Evolutionary conservation across 1,139 yeast genomes (phyloP), one percentile per base, ranked within the genome.

Genomic region (Scheffersomyces quercinus): DNA sequence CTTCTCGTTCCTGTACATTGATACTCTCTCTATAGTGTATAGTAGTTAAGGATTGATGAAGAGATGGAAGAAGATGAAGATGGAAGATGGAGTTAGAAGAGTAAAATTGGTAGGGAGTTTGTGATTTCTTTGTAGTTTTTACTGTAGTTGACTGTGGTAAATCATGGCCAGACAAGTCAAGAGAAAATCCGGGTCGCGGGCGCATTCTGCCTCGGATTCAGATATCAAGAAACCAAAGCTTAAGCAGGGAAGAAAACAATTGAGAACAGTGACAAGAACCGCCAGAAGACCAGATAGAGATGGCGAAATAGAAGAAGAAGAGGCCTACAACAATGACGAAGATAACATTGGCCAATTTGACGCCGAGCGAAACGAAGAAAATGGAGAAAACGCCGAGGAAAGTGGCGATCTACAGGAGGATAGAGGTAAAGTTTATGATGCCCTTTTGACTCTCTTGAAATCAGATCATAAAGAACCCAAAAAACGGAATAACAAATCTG

Each of bases 381-480:
- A 47, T 14, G 49, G 44, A 2, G 49, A 35, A 2, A 50, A 39
- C 3, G 41, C 37, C 1, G 56, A 47, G n/a, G 50, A 47, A 10
- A 50, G 36, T 12, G 43, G 28, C 10, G 56, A 51, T 8, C 60
- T 55, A 12, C 58, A 52, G 11, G 61, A 53, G 36, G 65, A 62
- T 37, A 60, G 61, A 43, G 73, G 73, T 7, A 71, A 75, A 59
- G 93, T 95, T 0, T 88, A 88, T 60, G 78, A 81, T 54, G 96
- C 96, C 0, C 68, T 90, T 42, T 67, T 90, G 58, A 85, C 95
- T 0, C 73, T 88, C 42, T 70, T 89, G 46, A 76, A 76, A 39
- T 70, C 81, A 3, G 88, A 83, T 41, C 80, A 72, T 39, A 59
- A 64, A 24, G 58, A 58, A 36, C 62, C 51, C 54, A 59, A 20